Evolutionary conservation across 1,139 yeast genomes (phyloP), one percentile per base, ranked within the genome.

Genomic region (Pneumocystis oryctolagi): DNA sequence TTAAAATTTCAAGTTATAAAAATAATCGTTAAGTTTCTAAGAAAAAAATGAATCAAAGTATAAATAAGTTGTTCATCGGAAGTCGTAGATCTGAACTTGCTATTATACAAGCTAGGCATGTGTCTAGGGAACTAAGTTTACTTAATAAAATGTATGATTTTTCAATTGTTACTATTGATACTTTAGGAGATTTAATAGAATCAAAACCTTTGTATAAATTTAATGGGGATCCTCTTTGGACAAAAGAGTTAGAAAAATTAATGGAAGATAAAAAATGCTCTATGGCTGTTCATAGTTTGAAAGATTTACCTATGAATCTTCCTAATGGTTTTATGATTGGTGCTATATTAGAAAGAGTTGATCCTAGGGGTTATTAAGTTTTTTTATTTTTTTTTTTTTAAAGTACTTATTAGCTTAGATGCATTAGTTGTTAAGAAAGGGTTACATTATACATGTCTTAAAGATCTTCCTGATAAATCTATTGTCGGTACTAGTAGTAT

Each of bases 401-500:
- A 57, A 20, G n/a, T 25, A 37, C 28, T 35, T 57, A 39, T 39
- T 37, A 31, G 40, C 8, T 80, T 96, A 65, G 98, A 92, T 74
- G 97, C 96, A 16, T 77, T 92, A n/a, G 83, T 89, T 61, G 87
- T 92, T 95, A 82, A 82, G 64, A 70, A 73, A 9, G 84, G 81
- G 42, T 84, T 90, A 2, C 76, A 82, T 6, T 87, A 85, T 75
- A 83, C 78, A 67, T 70, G 77, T 5, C 78, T 92, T 62, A 77
- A 75, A 0, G 96, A 90, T 18, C 79, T 92, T 67, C 97, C 98
- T 0, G 81, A 74, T 4, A 96, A 96, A 2, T 78, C 94, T 12
- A 80, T 89, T 55, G 96, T 92, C 28, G 98, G 98, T 40, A 92
- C 98, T 1, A 88, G 96, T 1, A 88, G 96, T 1, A 85, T 92